These are phyloP conservation scores for Vararia minispora DNA, from an alignment of 768 basidiomycete species.

Conservation along the genomic window DNA sequence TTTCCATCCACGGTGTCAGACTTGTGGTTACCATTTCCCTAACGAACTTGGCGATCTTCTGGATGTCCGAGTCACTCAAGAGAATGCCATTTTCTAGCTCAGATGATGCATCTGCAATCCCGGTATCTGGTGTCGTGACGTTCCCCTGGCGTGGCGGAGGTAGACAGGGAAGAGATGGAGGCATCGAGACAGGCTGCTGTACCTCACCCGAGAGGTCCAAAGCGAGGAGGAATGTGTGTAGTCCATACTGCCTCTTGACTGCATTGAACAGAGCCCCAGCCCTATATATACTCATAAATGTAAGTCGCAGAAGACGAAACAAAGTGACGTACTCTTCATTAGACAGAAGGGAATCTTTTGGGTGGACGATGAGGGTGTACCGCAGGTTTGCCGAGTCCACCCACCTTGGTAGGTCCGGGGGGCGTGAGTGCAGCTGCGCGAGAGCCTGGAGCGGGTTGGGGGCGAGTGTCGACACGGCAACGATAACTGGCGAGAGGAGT, in stretches of 20 bases:
- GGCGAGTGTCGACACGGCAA: slow-evolving; percentile 73
- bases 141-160: slow-evolving; percentile 32
- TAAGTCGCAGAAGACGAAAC: slow-evolving; percentile 1
- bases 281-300: slow-evolving; percentile 27
- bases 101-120: slow-evolving; percentile 1
- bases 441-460: slow-evolving; percentile 76
- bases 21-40: slow-evolving; percentile 86
- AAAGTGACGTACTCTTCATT: slow-evolving; percentile 60
- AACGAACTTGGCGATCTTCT: slow-evolving; percentile 64
- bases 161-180: slow-evolving; percentile 53
- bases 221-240: slow-evolving; percentile 63
- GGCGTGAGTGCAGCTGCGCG: slow-evolving; percentile 58
- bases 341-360: slow-evolving; percentile 53
- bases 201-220: slow-evolving; percentile 50
- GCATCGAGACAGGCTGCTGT: slow-evolving; percentile 58
- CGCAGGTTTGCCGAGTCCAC: slow-evolving; percentile 62
- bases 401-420: slow-evolving; percentile 66
- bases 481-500: slow-evolving; percentile 64
- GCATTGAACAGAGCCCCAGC: slow-evolving; percentile 74
- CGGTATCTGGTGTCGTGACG: slow-evolving; percentile 19
- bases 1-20: slow-evolving; percentile 95
- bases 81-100: slow-evolving; percentile 26
- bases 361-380: slow-evolving; percentile 72
- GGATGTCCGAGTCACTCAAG: slow-evolving; percentile 63
- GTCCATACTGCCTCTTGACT: slow-evolving; percentile 77